Base-by-base conservation (phyloP, 352 stramenopile species). In the Phytopythium boreale region DNA sequence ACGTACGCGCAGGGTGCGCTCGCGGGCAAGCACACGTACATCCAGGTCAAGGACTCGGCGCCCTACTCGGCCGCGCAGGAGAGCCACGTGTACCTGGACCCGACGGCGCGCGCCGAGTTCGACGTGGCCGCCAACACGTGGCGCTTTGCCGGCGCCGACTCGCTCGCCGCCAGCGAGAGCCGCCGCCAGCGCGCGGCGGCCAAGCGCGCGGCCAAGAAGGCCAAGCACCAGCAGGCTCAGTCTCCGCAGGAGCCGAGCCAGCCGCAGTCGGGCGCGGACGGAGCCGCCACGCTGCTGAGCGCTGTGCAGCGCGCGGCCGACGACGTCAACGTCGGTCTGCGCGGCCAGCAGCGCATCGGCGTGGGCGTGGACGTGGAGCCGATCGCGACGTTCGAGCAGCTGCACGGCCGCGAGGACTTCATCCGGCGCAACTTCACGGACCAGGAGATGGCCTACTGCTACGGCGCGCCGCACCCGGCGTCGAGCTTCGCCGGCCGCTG, bases 341-440 rank as follows among this genome's bases (percentile, higher is more conserved):
- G 57, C 24, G 52, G 56, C 50, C 72, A 71, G 61, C 79, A 82
- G 44, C 70, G 74, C 56, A 79, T 87, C 68, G 81, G 84, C 56
- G 78, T 95, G 63, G 85, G 87, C 24, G 82, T 96, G 46, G 87
- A 96, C 59, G 86, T 96, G 36, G 82, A 96, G 73, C 82, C 87
- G 1, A 74, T 96, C 51, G 81, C 82, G 52, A 94, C 87, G 3
- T 96, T 96, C 63, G 84, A 90, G 57, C 85, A 88, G 63, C 67
- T 91, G 44, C 72, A 87, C 50, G 77, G 74, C 34, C 88, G 87
- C n/a, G 79, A 93, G 59, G 84, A 92, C 64, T 95, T 93, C 31
- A 85, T 95, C 56, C 76, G 76, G 9, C 83, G 89, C 68, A 97
- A 97, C 80, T 97, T 97, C 68, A 97, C 88, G 26, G 75, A 92